These are phyloP conservation scores for Lasiosphaeris hirsuta DNA, from an alignment of 495 filamentous ascomycete genomes.

Conservation along the genomic window DNA sequence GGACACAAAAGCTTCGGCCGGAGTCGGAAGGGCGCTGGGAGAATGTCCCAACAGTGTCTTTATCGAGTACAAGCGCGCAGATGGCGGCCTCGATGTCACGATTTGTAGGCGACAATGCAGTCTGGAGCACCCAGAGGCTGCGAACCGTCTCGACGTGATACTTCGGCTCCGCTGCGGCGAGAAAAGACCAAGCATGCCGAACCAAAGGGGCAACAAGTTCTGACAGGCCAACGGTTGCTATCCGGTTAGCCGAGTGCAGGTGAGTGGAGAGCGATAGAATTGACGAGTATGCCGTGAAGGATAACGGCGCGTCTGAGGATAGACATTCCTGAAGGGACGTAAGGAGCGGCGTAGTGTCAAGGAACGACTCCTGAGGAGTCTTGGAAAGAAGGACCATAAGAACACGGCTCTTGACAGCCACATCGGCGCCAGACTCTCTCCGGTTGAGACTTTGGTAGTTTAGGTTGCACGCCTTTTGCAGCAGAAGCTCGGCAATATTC, in stretches of 20 bases:
- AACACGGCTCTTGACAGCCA: conserved; percentile 47
- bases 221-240: conserved; percentile 56
- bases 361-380: conserved; percentile 46
- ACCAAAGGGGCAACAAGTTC: conserved; percentile 66
- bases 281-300: conserved; percentile 55
- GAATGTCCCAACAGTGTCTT: conserved; percentile 49
- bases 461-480: conserved; percentile 57
- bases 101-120: conserved; percentile 46
- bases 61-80: conserved; percentile 64
- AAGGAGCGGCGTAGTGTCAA: conserved; percentile 55
- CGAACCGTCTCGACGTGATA: conserved; percentile 91
- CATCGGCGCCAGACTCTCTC: conserved; percentile 31
- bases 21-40: conserved; percentile 50
- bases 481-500: conserved; percentile 56
- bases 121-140: conserved; percentile 80
- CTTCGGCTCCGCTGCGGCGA: conserved; percentile 77
- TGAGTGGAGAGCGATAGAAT: conserved; percentile 60
- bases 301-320: conserved; percentile 27
- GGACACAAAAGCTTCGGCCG: conserved; percentile 63
- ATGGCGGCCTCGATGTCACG: conserved; percentile 75
- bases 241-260: conserved; percentile 56
- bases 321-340: conserved; percentile 51
- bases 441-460: conserved; percentile 44
- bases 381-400: conserved; percentile 58
- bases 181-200: conserved; percentile 68